Percentiles rank a stretch among this genome's conserved stretches.
These are phyloP conservation scores for Lithohypha guttulata DNA, from an alignment of 2,329 filamentous ascomycete species.

Conservation along the genomic window DNA sequence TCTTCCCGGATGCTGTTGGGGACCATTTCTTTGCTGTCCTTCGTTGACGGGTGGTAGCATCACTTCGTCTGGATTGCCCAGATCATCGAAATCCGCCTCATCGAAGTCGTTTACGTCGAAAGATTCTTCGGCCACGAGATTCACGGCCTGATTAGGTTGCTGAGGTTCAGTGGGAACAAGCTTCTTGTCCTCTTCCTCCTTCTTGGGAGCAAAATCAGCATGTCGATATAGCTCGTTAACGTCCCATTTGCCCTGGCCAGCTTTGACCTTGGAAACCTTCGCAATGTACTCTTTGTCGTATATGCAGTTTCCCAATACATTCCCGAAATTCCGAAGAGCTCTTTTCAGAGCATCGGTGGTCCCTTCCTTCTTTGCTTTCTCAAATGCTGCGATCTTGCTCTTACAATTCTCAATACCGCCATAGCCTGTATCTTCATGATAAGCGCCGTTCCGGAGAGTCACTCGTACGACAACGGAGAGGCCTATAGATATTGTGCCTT, in stretches of 20 bases:
- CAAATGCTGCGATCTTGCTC: constrained; percentile 88
- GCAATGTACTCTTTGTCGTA: constrained; percentile 92
- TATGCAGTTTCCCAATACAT: constrained; percentile 94
- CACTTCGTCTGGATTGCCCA: constrained; percentile 69
- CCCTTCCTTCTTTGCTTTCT: constrained; percentile 97
- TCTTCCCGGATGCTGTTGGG: background rate
- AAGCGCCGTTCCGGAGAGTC: constrained; percentile 86
- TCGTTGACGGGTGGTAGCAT: constrained; percentile 37
- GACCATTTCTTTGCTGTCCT: background rate
- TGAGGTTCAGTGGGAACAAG: constrained; percentile 16
- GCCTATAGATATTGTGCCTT: constrained; percentile 69
- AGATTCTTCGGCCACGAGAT: constrained; percentile 24
- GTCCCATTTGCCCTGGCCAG: constrained; percentile 64
- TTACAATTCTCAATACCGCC: constrained; percentile 94
- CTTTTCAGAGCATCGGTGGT: constrained; percentile 91
- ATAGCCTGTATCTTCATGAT: constrained; percentile 94
- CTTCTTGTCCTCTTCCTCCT: constrained; percentile 41
- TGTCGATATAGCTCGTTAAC: constrained; percentile 73
- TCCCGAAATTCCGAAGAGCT: constrained; percentile 82
- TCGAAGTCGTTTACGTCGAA: constrained; percentile 52
- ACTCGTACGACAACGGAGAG: constrained; percentile 84
- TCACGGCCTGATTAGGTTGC: constrained; percentile 22
- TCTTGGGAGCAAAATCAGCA: constrained; percentile 54
- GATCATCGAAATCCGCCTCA: constrained; percentile 64
- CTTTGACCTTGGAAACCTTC: constrained; percentile 84